phyloP scores from a whole-genome alignment of 768 basidiomycete genomes.

The Paxillus rubicundulus region DNA sequence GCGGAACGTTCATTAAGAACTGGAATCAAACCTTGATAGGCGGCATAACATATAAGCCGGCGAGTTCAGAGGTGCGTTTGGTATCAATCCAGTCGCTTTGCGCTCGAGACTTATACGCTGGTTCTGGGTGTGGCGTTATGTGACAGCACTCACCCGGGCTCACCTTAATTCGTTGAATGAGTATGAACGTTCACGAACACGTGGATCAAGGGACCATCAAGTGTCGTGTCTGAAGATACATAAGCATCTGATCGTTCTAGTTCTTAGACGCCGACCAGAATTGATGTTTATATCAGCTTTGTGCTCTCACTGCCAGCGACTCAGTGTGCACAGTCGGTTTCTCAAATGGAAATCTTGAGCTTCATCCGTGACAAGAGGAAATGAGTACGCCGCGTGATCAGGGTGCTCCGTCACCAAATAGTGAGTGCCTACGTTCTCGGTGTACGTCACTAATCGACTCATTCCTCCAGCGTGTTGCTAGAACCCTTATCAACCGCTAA shows the following conservation, averaged over 20 bases:
- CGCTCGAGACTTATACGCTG: neutral
- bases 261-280: neutral
- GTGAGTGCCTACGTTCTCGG: slow-evolving; percentile 4
- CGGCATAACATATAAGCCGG: neutral
- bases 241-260: neutral
- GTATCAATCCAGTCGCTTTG: neutral
- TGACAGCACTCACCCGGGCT: neutral
- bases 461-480: slow-evolving; percentile 15
- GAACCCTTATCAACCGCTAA: slow-evolving; percentile 12
- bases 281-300: too few species aligned
- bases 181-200: neutral
- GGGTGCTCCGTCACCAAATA: neutral
- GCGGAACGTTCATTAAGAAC: neutral
- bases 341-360: neutral
- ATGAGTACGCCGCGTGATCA: slow-evolving; percentile 15
- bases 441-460: slow-evolving; percentile 15
- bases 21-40: slow-evolving; percentile 14
- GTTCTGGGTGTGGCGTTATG: neutral
- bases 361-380: slow-evolving; percentile 3
- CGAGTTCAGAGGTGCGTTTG: neutral
- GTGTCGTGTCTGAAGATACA: neutral
- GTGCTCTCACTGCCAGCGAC: too few species aligned
- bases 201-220: neutral
- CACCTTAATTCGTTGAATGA: neutral
- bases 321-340: too few species aligned